Conservation (phyloP, 148 eudicot species). For the Agrostemma githago region DNA sequence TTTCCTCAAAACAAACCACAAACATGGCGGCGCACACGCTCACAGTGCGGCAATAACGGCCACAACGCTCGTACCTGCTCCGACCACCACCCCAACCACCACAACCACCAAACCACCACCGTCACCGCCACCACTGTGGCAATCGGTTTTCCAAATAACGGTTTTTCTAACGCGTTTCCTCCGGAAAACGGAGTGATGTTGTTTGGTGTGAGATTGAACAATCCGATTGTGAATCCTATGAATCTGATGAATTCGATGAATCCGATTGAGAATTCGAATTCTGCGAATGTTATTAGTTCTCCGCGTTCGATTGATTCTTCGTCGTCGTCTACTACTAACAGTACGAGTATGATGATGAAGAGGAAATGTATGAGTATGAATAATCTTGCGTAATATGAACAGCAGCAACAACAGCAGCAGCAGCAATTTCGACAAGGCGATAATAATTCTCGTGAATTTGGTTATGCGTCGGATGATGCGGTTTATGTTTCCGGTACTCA, state of each 20-base stretch:
- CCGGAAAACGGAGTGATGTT: constrained; percentile 39
- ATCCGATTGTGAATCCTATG: constrained; percentile 8
- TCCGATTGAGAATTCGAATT: not conserved
- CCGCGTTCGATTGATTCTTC: constrained; percentile 16
- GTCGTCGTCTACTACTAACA: not conserved
- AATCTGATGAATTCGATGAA: no score
- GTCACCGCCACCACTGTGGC: no score
- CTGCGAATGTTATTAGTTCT: not conserved
- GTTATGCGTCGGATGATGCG: constrained; percentile 74
- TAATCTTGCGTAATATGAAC: constrained; percentile 62
- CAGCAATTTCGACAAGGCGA: not conserved
- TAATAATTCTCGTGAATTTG: constrained; percentile 24
- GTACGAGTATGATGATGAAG: constrained; percentile 11
- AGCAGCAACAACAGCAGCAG: constrained; percentile 22
- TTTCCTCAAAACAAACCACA: not conserved
- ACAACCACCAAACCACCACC: not conserved
- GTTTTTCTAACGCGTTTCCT: no score
- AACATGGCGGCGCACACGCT: constrained; percentile 30
- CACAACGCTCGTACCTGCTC: constrained; percentile 45
- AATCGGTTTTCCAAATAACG: no score
- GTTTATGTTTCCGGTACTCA: constrained; percentile 53
- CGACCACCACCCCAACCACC: constrained; percentile 10
- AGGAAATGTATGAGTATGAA: constrained; percentile 70
- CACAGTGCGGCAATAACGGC: constrained; percentile 43
- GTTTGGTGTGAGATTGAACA: constrained; percentile 50